These are phyloP conservation scores for Cladorrhinum samala DNA, from an alignment of 495 filamentous ascomycete genomes.

Conservation along the genomic window DNA sequence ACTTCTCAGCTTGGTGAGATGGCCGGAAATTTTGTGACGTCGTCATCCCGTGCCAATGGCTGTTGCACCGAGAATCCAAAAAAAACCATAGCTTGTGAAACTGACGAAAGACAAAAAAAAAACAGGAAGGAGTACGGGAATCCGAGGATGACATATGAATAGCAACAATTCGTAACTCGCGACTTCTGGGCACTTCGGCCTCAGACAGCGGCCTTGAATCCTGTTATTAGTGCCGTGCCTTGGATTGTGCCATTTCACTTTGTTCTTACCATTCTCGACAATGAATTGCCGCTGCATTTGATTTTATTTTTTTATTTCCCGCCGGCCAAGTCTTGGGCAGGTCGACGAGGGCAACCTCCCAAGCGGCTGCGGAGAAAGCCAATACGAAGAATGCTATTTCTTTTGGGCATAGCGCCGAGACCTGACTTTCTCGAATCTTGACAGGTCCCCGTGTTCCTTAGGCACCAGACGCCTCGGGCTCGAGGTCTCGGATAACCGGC, in stretches of 20 bases:
- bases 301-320: neutral
- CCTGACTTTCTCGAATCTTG: neutral
- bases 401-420: neutral
- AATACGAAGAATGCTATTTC: neutral
- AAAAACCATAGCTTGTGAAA: neutral
- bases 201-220: neutral
- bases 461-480: too few species aligned
- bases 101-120: neutral
- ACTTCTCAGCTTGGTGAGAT: neutral
- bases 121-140: neutral
- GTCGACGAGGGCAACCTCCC: neutral
- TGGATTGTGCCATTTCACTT: neutral
- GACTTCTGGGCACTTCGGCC: too few species aligned
- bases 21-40: neutral
- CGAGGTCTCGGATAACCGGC: too few species aligned
- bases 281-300: too few species aligned
- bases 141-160: constrained; percentile 1
- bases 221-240: neutral
- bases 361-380: too few species aligned
- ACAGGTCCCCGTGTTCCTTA: too few species aligned
- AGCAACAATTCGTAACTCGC: too few species aligned
- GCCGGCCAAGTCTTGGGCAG: neutral
- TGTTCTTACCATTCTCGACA: neutral
- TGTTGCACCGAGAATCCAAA: neutral
- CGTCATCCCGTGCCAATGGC: neutral